These are phyloP conservation scores for Ophiocordyceps camponoti-floridani DNA, from an alignment of 2,329 filamentous ascomycete species.

Conservation along the genomic window DNA sequence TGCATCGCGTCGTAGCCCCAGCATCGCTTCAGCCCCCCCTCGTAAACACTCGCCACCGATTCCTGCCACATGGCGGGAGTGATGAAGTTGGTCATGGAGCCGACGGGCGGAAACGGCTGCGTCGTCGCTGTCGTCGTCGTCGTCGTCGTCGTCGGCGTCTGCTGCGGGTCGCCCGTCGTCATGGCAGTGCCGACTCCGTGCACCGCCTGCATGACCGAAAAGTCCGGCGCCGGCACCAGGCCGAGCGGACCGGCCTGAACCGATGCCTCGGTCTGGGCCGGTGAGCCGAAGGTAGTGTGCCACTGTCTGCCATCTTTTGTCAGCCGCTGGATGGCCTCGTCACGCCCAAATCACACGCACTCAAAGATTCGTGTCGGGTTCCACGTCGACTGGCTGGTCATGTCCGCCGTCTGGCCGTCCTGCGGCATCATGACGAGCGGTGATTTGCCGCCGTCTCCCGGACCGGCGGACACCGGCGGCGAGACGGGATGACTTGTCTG, in stretches of 20 bases:
- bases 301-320: slow-evolving; percentile 48
- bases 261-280: slow-evolving; percentile 15
- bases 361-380: slow-evolving; percentile 81
- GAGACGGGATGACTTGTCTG: slow-evolving; percentile 46
- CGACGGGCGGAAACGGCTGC: slow-evolving; percentile 31
- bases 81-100: slow-evolving; percentile 39
- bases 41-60: slow-evolving; percentile 50
- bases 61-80: slow-evolving; percentile 60
- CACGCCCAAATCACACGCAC: slow-evolving; percentile 25
- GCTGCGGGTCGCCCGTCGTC: slow-evolving; percentile 17
- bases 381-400: slow-evolving; percentile 52
- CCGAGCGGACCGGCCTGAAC: slow-evolving; percentile 33
- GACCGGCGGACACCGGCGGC: slow-evolving; percentile 58
- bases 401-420: slow-evolving; percentile 32
- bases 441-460: slow-evolving; percentile 61
- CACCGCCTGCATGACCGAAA: slow-evolving; percentile 25
- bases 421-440: slow-evolving; percentile 55
- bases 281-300: slow-evolving; percentile 83
- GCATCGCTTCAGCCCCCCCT: slow-evolving; percentile 41
- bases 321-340: too few species aligned
- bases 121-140: too few species aligned
- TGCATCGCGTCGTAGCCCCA: slow-evolving; percentile 36
- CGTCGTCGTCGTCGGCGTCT: too few species aligned
- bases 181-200: slow-evolving; percentile 21
- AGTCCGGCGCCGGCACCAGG: slow-evolving; percentile 26